A percentile compares a stretch with the other conserved stretches of the same genome.
Conservation (phyloP, 768 basidiomycete species). For the Astraeus odoratus region DNA sequence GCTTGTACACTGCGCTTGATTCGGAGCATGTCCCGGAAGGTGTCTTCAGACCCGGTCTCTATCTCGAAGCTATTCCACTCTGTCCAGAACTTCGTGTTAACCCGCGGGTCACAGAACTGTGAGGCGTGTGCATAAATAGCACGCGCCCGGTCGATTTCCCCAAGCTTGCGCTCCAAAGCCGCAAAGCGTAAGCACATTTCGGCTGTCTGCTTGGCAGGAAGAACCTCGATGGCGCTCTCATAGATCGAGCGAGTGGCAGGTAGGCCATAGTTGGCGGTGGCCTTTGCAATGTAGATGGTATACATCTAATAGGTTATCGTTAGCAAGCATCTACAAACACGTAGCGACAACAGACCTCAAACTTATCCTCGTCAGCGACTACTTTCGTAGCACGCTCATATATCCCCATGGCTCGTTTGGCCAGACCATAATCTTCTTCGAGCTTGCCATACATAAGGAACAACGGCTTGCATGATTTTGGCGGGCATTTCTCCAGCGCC, state of each 20-base stretch:
- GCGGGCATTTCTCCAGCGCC: conserved; percentile 91
- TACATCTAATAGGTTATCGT: conserved; percentile 61
- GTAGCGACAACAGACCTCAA: conserved; percentile 57
- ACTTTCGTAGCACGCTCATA: conserved; percentile 88
- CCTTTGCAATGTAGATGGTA: conserved; percentile 95
- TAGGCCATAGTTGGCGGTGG: conserved; percentile 90
- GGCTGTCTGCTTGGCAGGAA: conserved; percentile 91
- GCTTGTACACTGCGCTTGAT: conserved; percentile 99
- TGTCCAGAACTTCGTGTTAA: conserved; percentile 87
- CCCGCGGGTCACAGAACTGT: conserved; percentile 96
- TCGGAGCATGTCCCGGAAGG: conserved; percentile 90
- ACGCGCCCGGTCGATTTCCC: conserved; percentile 96
- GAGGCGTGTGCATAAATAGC: conserved; percentile 96
- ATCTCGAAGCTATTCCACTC: conserved; percentile 99
- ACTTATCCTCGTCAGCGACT: conserved; percentile 87
- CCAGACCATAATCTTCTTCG: conserved; percentile 92
- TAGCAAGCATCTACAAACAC: neutral
- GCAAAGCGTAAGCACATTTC: conserved; percentile 98
- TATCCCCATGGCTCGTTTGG: conserved; percentile 93
- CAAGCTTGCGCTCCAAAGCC: conserved; percentile 91
- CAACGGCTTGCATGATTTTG: conserved; percentile 89
- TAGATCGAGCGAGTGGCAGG: conserved; percentile 96
- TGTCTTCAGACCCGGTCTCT: conserved; percentile 97
- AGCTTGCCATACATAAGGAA: conserved; percentile 95
- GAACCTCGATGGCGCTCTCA: conserved; percentile 85